Evolutionary conservation across 2,329 filamentous ascomycete genomes (phyloP).

Genomic region (Elsinoe necatrix): DNA sequence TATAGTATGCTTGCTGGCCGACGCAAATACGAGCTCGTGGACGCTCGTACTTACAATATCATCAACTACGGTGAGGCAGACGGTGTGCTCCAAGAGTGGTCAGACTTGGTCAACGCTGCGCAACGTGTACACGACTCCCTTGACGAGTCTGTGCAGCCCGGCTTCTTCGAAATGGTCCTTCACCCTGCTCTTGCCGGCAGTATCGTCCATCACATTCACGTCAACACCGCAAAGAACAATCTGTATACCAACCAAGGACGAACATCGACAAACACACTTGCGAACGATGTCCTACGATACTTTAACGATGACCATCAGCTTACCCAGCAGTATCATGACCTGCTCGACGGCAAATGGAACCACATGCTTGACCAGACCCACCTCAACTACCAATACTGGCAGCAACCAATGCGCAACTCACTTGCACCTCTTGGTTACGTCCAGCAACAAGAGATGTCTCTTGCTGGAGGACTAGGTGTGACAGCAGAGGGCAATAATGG

Average conservation of each 20-base stretch:
- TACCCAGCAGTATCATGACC: conserved; percentile 48
- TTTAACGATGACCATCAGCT: conserved; percentile 51
- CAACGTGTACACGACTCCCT: conserved; percentile 50
- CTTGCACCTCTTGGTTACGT: conserved; percentile 55
- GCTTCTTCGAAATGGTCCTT: conserved; percentile 56
- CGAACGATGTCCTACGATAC: conserved; percentile 36
- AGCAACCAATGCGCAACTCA: conserved; percentile 64
- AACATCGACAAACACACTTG: conserved; percentile 48
- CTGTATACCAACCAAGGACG: conserved; percentile 49
- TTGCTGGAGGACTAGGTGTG: conserved; percentile 56
- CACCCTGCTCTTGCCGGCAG: conserved; percentile 53
- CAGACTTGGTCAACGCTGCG: conserved; percentile 44
- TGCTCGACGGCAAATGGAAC: conserved; percentile 55
- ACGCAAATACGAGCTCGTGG: conserved; percentile 55
- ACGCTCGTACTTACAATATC: conserved; percentile 50
- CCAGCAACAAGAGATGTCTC: conserved; percentile 47
- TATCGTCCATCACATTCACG: conserved; percentile 48
- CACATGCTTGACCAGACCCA: conserved; percentile 52
- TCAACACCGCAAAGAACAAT: conserved; percentile 45
- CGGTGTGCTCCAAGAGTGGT: conserved; percentile 48
- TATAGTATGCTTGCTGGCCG: conserved; percentile 51
- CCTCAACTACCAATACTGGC: conserved; percentile 34
- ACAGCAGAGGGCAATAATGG: conserved; percentile 58
- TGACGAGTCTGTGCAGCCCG: conserved; percentile 41
- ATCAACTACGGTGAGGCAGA: conserved; percentile 59